Conservation (phyloP, 2,329 filamentous ascomycete species). For the Metarhizium anisopliae region DNA sequence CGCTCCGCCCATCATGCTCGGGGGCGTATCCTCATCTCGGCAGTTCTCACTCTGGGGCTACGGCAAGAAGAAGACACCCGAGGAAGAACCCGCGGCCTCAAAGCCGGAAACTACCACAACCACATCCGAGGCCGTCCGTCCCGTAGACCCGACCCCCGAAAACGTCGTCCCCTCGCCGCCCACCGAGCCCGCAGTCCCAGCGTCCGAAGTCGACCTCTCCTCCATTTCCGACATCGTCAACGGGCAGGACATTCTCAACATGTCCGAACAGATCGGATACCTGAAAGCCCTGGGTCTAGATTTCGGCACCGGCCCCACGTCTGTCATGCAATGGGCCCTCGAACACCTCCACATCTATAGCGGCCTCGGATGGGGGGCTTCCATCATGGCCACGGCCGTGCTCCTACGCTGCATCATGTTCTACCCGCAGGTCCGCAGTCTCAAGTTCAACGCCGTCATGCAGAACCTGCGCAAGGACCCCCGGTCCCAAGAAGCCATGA, state of each 20-base stretch:
- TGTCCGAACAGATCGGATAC: constrained; percentile 74
- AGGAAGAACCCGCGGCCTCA: constrained; percentile 6
- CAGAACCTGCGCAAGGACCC: constrained; percentile 46
- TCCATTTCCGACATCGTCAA: constrained; percentile 26
- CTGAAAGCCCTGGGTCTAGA: constrained; percentile 76
- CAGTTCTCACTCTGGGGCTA: constrained; percentile 26
- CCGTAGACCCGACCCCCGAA: constrained; percentile 7
- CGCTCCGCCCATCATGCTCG: constrained; percentile 20
- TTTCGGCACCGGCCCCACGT: constrained; percentile 74
- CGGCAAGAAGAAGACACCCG: constrained; percentile 18
- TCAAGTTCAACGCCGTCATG: constrained; percentile 43
- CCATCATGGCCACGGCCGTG: constrained; percentile 58
- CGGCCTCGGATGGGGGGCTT: constrained; percentile 74
- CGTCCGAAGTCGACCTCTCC: constrained; percentile 25
- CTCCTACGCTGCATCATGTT: constrained; percentile 57
- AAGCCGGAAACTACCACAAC: constrained; percentile 10
- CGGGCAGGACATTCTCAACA: constrained; percentile 40
- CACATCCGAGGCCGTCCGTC: constrained; percentile 7
- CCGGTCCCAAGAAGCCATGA: constrained; percentile 37
- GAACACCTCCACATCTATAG: constrained; percentile 74
- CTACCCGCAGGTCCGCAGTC: constrained; percentile 41
- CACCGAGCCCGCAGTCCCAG: constrained; percentile 13
- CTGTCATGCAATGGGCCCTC: constrained; percentile 62
- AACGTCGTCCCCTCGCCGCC: constrained; percentile 10
- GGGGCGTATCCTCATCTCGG: constrained; percentile 21